phyloP scores from a whole-genome alignment of 2,329 filamentous ascomycete species.

The Sordariomycetes sp. region DNA sequence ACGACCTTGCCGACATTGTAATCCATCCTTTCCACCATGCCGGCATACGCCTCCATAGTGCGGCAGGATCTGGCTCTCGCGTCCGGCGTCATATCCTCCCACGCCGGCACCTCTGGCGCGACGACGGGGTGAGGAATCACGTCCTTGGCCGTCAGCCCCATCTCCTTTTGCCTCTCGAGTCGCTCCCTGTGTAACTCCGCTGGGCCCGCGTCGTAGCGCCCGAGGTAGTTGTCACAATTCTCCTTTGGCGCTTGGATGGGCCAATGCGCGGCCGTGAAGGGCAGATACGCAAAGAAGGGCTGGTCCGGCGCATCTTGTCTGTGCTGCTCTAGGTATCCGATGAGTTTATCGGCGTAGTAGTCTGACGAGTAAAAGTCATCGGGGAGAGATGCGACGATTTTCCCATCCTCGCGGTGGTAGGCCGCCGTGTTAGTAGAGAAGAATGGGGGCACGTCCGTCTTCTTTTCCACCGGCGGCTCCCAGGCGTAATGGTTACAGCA shows the following conservation, averaged over 20 bases:
- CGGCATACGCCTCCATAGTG: slow-evolving; percentile 29
- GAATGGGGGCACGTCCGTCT: background rate
- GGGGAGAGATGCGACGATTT: slow-evolving; percentile 17
- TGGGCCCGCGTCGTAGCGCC: slow-evolving; percentile 34
- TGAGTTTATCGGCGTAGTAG: slow-evolving; percentile 27
- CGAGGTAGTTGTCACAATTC: slow-evolving; percentile 30
- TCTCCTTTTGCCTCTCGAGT: slow-evolving; percentile 26
- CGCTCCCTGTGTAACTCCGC: slow-evolving; percentile 28
- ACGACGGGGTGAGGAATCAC: slow-evolving; percentile 8
- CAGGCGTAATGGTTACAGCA: slow-evolving; percentile 28
- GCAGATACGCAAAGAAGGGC: slow-evolving; percentile 14
- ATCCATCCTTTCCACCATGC: slow-evolving; percentile 40
- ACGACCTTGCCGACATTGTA: slow-evolving; percentile 34
- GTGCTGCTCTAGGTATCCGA: slow-evolving; percentile 21
- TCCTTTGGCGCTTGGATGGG: slow-evolving; percentile 34
- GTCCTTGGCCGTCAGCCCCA: slow-evolving; percentile 20
- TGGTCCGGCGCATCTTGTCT: slow-evolving; percentile 7
- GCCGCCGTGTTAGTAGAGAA: background rate
- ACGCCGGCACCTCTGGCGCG: slow-evolving; percentile 5
- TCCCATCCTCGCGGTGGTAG: slow-evolving; percentile 4
- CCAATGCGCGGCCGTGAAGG: slow-evolving; percentile 31
- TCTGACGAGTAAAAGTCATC: slow-evolving; percentile 32
- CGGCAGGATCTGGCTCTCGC: slow-evolving; percentile 8
- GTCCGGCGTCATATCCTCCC: slow-evolving; percentile 8
- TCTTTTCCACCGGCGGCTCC: slow-evolving; percentile 9